These are phyloP conservation scores for Talaromyces sp. DNA, from an alignment of 2,329 filamentous ascomycete genomes.

Conservation along the genomic window DNA sequence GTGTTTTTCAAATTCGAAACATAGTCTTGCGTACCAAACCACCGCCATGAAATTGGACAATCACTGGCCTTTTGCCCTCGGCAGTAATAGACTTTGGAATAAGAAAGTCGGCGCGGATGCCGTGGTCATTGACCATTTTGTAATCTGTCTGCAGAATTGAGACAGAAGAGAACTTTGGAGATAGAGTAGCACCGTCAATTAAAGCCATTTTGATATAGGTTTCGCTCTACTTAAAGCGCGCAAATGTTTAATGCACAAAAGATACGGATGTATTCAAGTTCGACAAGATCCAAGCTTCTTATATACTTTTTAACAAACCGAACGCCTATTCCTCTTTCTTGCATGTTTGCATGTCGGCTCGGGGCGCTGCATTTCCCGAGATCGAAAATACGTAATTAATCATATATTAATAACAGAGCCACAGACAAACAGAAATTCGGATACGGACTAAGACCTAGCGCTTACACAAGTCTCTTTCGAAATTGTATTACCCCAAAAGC, in stretches of 20 bases:
- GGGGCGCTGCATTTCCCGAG: too few relatives aligned
- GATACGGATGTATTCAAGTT: background rate
- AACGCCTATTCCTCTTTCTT: too few relatives aligned
- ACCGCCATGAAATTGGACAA: conserved; percentile 9
- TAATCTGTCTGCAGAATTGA: conserved; percentile 2
- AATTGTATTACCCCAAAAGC: too few relatives aligned
- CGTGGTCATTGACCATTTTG: conserved; percentile 5
- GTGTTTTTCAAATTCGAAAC: background rate
- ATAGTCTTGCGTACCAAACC: conserved; percentile 1
- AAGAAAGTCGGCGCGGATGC: conserved; percentile 7
- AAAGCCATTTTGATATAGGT: background rate
- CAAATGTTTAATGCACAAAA: background rate
- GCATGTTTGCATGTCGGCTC: too few relatives aligned
- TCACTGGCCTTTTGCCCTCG: conserved; percentile 5
- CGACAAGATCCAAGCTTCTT: background rate
- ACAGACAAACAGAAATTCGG: too few relatives aligned
- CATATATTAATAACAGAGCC: too few relatives aligned
- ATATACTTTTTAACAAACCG: background rate
- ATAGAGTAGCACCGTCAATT: conserved; percentile 1
- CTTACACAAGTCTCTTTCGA: too few relatives aligned
- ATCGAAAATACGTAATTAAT: too few relatives aligned
- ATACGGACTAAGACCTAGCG: too few relatives aligned
- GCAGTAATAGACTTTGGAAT: conserved; percentile 1
- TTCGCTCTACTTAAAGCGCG: background rate
- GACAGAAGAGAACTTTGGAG: conserved; percentile 1